Conservation (phyloP, 1,284 basidiomycete species). For the Schizophyllum commune region DNA sequence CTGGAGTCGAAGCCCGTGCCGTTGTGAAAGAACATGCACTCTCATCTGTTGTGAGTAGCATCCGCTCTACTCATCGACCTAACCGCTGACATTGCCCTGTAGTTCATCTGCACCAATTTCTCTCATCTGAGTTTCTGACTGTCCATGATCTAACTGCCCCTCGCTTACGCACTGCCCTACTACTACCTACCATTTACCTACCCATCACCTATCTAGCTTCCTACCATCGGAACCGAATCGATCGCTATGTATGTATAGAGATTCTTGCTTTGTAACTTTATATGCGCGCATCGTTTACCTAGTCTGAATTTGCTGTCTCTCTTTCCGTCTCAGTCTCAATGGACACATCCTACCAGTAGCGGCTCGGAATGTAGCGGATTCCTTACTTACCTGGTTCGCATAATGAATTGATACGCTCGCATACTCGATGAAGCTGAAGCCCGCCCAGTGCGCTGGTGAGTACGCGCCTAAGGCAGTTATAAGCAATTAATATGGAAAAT, state of each 20-base stretch:
- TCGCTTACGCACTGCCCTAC: too few relatives aligned
- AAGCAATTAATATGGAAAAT: too few relatives aligned
- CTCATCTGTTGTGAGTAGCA: neutral
- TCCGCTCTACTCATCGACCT: neutral
- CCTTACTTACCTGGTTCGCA: neutral
- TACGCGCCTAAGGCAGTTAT: too few relatives aligned
- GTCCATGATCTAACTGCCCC: neutral
- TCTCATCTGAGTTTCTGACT: neutral
- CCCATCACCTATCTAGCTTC: neutral
- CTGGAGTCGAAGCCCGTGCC: conserved; percentile 19
- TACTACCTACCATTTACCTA: neutral
- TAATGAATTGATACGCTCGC: neutral
- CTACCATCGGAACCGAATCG: neutral
- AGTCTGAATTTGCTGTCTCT: conserved; percentile 2
- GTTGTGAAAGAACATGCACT: neutral
- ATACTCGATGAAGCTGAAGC: too few relatives aligned
- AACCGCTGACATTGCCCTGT: too few relatives aligned
- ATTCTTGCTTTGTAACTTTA: neutral
- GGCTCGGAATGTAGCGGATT: neutral
- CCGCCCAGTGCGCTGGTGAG: too few relatives aligned
- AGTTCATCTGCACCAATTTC: too few relatives aligned
- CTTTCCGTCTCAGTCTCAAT: neutral
- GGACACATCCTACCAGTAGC: neutral
- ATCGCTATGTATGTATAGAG: neutral
- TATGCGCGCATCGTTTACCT: neutral